Conservation (phyloP, 768 basidiomycete species). For the Chlorophyllum brunneum region DNA sequence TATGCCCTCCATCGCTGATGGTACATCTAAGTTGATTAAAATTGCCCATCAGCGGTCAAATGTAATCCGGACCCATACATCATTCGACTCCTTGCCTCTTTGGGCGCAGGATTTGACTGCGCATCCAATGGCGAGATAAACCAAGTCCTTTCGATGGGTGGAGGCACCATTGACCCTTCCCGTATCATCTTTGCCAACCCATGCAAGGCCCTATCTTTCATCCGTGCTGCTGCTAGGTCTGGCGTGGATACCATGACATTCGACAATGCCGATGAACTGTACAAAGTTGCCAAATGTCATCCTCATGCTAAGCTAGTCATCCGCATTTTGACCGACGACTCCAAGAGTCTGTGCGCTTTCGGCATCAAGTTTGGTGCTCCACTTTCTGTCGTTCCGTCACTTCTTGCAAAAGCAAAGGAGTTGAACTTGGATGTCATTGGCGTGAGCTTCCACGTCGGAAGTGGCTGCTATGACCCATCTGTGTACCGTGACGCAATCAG, state of each 20-base stretch:
- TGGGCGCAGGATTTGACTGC: slow-evolving; percentile 96
- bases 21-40: slow-evolving; percentile 11
- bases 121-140: slow-evolving; percentile 93
- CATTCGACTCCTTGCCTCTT: slow-evolving; percentile 80
- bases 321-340: slow-evolving; percentile 97
- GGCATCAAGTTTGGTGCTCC: slow-evolving; percentile 97
- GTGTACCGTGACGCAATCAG: slow-evolving; percentile 88
- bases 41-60: slow-evolving; percentile 71
- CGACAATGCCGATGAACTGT: slow-evolving; percentile 94
- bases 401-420: slow-evolving; percentile 76
- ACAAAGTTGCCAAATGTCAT: slow-evolving; percentile 83
- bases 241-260: slow-evolving; percentile 96
- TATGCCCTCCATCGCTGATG: slow-evolving; percentile 31
- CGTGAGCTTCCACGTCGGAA: slow-evolving; percentile 97
- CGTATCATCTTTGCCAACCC: slow-evolving; percentile 98
- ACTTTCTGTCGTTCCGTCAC: slow-evolving; percentile 69
- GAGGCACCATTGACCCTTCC: slow-evolving; percentile 55
- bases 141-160: slow-evolving; percentile 69
- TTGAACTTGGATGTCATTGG: slow-evolving; percentile 85
- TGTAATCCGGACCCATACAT: slow-evolving; percentile 98
- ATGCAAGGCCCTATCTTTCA: slow-evolving; percentile 93
- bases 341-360: slow-evolving; percentile 88
- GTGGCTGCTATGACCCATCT: slow-evolving; percentile 90
- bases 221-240: slow-evolving; percentile 74
- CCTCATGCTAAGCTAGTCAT: slow-evolving; percentile 84